These are phyloP conservation scores for Camelina neglecta DNA, from an alignment of 345 rosid species.

Conservation along the genomic window DNA sequence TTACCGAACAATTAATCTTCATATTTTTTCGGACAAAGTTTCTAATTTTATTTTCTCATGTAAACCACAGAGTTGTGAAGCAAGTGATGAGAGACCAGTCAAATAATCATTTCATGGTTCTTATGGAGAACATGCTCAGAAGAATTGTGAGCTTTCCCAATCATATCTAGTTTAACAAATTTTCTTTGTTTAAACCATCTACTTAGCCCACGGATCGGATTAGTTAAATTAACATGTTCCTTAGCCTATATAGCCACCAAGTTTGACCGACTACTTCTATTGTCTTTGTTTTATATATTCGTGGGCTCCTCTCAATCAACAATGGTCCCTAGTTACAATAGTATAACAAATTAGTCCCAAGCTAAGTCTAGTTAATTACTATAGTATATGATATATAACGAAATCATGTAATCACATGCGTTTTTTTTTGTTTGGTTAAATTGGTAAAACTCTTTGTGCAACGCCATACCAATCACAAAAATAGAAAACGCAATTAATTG, in stretches of 20 bases:
- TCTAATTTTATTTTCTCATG: constrained; percentile 15
- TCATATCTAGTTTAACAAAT: not conserved
- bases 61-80: constrained; percentile 51
- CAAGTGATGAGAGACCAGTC: constrained; percentile 50
- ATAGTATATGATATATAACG: not conserved
- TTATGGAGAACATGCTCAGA: constrained; percentile 58
- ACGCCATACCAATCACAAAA: too few relatives aligned
- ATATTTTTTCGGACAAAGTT: constrained; percentile 1
- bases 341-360: not conserved
- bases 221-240: constrained; percentile 11
- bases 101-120: constrained; percentile 35
- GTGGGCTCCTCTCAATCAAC: constrained; percentile 27
- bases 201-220: not conserved
- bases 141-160: constrained; percentile 48
- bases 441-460: not conserved
- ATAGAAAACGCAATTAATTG: too few relatives aligned
- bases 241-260: constrained; percentile 35
- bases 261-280: constrained; percentile 36
- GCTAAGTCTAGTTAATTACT: not conserved
- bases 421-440: too few relatives aligned
- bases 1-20: constrained; percentile 6
- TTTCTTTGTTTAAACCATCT: constrained; percentile 1
- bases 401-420: not conserved
- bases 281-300: constrained; percentile 2
- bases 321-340: constrained; percentile 23